Conservation (phyloP, 192 early-diverging fungal genomes). For the Pilobolus umbonatus region DNA sequence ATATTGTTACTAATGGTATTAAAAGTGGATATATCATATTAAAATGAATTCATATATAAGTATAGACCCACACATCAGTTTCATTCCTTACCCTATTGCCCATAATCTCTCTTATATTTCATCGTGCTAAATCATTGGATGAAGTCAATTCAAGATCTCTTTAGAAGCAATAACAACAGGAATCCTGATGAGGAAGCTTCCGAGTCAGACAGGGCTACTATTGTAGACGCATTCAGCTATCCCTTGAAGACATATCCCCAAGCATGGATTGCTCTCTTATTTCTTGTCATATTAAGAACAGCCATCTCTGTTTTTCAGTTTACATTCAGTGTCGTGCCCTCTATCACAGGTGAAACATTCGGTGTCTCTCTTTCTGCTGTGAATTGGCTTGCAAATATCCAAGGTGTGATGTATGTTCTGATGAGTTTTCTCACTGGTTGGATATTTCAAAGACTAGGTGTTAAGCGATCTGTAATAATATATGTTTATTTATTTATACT, state of each 20-base stretch:
- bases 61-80: no score
- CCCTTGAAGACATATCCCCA: slow-evolving; percentile 27
- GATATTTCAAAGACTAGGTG: slow-evolving; percentile 30
- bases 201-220: background rate
- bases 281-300: slow-evolving; percentile 25
- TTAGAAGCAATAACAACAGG: background rate
- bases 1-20: no score
- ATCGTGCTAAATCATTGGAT: background rate
- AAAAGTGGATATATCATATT: no score
- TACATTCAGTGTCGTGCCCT: slow-evolving; percentile 29
- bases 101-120: background rate
- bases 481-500: background rate
- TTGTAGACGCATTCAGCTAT: background rate
- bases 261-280: slow-evolving; percentile 29
- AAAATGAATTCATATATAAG: no score
- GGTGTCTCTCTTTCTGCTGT: slow-evolving; percentile 24
- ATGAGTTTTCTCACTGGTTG: slow-evolving; percentile 33
- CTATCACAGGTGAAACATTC: slow-evolving; percentile 20
- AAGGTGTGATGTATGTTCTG: slow-evolving; percentile 31
- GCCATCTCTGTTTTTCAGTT: slow-evolving; percentile 27
- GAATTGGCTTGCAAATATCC: slow-evolving; percentile 36
- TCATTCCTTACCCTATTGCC: no score
- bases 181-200: background rate
- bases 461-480: slow-evolving; percentile 28
- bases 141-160: background rate